Percentiles rank a stretch among this genome's conserved stretches.
Conservation (phyloP, 176 grass and related monocot genomes). For the Canna indica region DNA sequence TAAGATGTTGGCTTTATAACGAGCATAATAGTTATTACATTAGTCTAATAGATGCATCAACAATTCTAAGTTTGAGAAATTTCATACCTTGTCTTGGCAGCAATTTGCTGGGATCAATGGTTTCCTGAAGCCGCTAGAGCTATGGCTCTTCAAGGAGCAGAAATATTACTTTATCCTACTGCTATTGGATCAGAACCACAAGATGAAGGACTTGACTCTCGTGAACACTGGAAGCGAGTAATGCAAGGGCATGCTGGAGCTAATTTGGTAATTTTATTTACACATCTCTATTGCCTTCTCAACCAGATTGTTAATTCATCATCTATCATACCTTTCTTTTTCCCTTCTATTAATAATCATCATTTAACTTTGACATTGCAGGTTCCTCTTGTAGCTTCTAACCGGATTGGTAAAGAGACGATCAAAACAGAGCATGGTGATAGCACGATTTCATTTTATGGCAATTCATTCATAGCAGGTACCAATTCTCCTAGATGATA, state of each 20-base stretch:
- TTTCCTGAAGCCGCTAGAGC: constrained; percentile 86
- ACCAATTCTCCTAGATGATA: constrained; percentile 9
- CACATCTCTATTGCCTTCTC: background rate
- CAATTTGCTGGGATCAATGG: constrained; percentile 96
- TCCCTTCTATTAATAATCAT: background rate
- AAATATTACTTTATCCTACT: constrained; percentile 79
- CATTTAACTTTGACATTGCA: constrained; percentile 20
- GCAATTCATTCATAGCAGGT: constrained; percentile 92
- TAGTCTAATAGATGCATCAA: background rate
- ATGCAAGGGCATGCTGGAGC: constrained; percentile 98
- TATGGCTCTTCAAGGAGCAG: constrained; percentile 76
- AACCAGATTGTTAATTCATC: background rate
- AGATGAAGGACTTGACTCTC: constrained; percentile 59
- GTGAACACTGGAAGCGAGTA: constrained; percentile 86
- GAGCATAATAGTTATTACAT: background rate
- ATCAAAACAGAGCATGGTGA: constrained; percentile 80
- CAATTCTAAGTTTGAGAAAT: background rate
- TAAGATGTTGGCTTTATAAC: background rate
- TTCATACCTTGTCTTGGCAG: constrained; percentile 23
- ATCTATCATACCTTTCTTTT: background rate
- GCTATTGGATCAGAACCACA: constrained; percentile 93
- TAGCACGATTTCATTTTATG: constrained; percentile 67
- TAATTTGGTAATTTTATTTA: constrained; percentile 54
- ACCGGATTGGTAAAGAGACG: constrained; percentile 75
- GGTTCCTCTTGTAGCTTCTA: constrained; percentile 86